phyloP scores from a whole-genome alignment of 2,329 filamentous ascomycete genomes.

The Cercospora beticola region DNA sequence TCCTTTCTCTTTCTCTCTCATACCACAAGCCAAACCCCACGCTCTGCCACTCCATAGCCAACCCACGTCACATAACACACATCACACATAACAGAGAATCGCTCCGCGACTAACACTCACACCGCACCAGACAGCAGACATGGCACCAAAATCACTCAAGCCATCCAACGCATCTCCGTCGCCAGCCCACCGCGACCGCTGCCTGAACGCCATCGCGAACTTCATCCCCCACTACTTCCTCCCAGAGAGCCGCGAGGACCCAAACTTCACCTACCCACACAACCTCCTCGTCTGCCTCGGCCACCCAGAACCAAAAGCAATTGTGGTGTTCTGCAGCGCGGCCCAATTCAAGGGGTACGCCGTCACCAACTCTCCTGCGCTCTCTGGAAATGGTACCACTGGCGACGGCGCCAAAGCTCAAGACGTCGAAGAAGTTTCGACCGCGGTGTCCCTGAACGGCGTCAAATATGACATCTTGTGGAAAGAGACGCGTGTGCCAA shows the following conservation, averaged over 20 bases:
- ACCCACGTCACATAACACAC: background rate
- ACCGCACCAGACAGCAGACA: background rate
- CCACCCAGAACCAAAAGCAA: background rate
- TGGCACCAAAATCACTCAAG: background rate
- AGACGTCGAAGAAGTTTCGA: background rate
- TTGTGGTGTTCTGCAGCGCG: background rate
- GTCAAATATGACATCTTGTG: constrained; percentile 3
- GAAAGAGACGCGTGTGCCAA: background rate
- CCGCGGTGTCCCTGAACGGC: background rate
- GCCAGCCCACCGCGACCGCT: background rate
- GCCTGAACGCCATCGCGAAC: background rate
- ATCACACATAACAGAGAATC: background rate
- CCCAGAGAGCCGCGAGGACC: background rate
- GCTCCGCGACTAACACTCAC: background rate
- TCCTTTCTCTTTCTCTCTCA: background rate
- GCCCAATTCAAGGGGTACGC: background rate
- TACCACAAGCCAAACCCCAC: background rate
- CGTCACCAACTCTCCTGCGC: background rate
- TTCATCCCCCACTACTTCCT: background rate
- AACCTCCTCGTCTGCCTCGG: constrained; percentile 3
- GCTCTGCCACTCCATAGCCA: background rate
- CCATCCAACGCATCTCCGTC: background rate
- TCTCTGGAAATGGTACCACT: background rate
- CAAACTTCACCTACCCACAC: background rate
- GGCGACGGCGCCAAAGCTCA: background rate